These are phyloP conservation scores for Cicer bijugum DNA, from an alignment of 306 rosid genomes.

Conservation along the genomic window DNA sequence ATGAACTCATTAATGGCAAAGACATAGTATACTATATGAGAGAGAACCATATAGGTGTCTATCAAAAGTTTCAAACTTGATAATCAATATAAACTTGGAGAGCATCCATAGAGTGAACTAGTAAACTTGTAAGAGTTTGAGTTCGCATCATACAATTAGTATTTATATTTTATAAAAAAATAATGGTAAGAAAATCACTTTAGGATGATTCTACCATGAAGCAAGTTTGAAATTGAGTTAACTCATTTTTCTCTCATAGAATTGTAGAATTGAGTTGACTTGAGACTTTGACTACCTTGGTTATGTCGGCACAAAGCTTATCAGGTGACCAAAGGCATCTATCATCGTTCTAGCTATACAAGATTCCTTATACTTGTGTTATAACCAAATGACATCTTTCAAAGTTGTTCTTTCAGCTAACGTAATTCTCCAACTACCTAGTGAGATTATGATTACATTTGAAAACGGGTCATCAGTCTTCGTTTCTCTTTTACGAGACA, in stretches of 20 bases:
- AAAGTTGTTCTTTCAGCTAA: neutral
- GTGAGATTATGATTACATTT: constrained; percentile 9
- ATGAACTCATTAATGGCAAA: constrained; percentile 1
- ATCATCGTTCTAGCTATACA: constrained; percentile 4
- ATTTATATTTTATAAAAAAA: neutral
- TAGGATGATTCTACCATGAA: neutral
- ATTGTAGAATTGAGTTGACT: neutral
- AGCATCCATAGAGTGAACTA: neutral
- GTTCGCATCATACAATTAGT: constrained; percentile 4
- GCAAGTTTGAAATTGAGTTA: neutral
- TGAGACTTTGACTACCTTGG: neutral
- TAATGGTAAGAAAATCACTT: neutral
- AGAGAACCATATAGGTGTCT: neutral
- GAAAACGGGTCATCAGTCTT: constrained; percentile 19
- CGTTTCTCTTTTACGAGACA: neutral
- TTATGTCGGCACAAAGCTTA: constrained; percentile 18
- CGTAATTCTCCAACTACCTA: constrained; percentile 12
- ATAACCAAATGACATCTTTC: neutral
- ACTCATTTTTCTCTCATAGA: neutral
- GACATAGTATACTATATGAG: neutral
- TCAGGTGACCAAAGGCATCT: neutral
- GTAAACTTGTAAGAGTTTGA: constrained; percentile 3
- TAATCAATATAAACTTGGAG: neutral
- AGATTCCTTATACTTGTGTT: constrained; percentile 11
- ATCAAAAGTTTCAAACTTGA: constrained; percentile 7